phyloP scores from a whole-genome alignment of 805 yeast species.

The Lipomyces starkeyi region DNA sequence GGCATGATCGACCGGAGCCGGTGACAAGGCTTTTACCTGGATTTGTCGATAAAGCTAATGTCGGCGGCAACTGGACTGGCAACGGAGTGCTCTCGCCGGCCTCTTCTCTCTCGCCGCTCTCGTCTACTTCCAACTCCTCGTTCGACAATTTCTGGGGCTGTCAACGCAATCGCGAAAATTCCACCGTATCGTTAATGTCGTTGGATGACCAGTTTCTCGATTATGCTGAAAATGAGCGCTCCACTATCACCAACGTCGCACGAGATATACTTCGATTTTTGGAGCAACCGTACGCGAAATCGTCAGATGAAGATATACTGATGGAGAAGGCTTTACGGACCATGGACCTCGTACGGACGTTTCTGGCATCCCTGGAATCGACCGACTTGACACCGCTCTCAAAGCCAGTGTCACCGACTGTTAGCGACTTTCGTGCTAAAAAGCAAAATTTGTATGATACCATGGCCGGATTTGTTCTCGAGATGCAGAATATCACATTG shows the following conservation, averaged over 20 bases:
- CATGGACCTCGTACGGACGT: conserved; percentile 30
- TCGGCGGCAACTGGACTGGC: conserved; percentile 25
- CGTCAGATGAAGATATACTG: conserved; percentile 22
- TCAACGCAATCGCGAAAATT: conserved; percentile 13
- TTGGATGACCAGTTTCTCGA: conserved; percentile 25
- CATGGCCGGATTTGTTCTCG: conserved; percentile 65
- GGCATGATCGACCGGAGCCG: conserved; percentile 13
- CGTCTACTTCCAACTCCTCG: neutral
- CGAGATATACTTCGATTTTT: conserved; percentile 28
- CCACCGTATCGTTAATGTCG: conserved; percentile 13
- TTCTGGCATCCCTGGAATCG: conserved; percentile 49
- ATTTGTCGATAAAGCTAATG: conserved; percentile 11
- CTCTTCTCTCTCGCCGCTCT: neutral
- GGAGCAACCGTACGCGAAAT: conserved; percentile 21
- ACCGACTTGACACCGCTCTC: conserved; percentile 40
- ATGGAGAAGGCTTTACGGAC: conserved; percentile 22
- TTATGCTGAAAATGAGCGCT: conserved; percentile 15
- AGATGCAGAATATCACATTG: conserved; percentile 70
- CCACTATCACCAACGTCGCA: conserved; percentile 14
- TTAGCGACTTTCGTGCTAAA: conserved; percentile 65
- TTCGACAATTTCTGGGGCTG: conserved; percentile 20
- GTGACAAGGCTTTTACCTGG: conserved; percentile 2
- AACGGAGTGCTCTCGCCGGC: conserved; percentile 7
- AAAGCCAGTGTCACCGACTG: conserved; percentile 31
- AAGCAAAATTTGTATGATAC: conserved; percentile 69